These are phyloP conservation scores for Rhynchospora breviuscula DNA, from an alignment of 176 grass and related monocot species.

Conservation along the genomic window DNA sequence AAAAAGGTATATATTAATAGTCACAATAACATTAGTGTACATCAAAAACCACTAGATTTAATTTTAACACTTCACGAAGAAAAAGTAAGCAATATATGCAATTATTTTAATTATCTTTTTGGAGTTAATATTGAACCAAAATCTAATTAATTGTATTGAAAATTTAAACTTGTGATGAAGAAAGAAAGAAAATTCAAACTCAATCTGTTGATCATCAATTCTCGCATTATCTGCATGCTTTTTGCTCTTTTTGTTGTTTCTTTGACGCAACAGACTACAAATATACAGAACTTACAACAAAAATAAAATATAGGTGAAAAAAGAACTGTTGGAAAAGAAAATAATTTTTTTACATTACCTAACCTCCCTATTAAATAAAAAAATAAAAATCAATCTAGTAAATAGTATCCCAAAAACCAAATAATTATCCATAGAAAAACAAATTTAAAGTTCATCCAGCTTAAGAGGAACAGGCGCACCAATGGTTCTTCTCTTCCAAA, in stretches of 20 bases:
- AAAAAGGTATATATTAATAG: no score
- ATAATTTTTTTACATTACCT: not conserved
- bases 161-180: not conserved
- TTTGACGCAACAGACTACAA: not conserved
- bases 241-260: not conserved
- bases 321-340: not conserved
- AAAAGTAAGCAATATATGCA: not conserved
- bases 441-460: constrained; percentile 12
- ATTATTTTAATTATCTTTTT: not conserved
- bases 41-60: not conserved
- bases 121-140: not conserved
- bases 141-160: not conserved
- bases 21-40: no score
- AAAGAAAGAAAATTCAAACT: not conserved
- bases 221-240: not conserved
- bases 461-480: constrained; percentile 40
- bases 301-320: not conserved
- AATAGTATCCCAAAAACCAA: not conserved
- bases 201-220: not conserved
- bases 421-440: not conserved
- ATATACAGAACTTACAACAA: not conserved
- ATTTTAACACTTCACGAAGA: not conserved
- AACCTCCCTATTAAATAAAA: not conserved
- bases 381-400: not conserved
- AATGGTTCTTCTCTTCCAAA: constrained; percentile 84